Evolutionary conservation across 306 rosid species (phyloP), one percentile per base, ranked within the genome.

Genomic region (Rubus idaeus): DNA sequence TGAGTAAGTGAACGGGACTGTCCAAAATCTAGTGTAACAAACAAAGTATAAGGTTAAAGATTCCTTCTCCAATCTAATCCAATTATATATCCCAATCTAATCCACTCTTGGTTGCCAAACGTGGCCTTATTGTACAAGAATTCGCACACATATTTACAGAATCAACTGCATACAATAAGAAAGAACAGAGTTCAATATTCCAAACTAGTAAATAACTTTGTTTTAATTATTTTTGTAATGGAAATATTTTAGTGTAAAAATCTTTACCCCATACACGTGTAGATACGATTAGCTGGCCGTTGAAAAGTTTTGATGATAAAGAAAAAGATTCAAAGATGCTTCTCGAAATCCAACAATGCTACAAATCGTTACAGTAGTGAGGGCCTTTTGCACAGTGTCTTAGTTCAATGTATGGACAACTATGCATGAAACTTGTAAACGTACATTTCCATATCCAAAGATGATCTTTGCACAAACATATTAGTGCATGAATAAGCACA

Each of bases 301-400:
- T 11, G 66, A 11, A 11, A 26, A 10, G 41, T 60, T 12, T 60
- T 10, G 66, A 11, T 30, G 66, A 23, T 26, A 60, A 75, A 3
- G 42, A 47, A 17, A 47, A 46, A 35, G 18, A 72, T 44, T 72
- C 39, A 73, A 74, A 85, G 88, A 81, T 77, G 78, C 78, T 56
- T 80, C 63, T 5, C 85, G 81, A 67, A 77, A 71, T 66, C 83
- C 87, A 68, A 86, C 79, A 77, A 67, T 66, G 77, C 64, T 63
- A 47, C 45, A 73, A 65, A 80, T 74, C 74, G 39, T n/a, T 39
- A 71, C 51, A 56, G 67, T 75, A 69, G 76, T 5, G 52, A 77
- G 75, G 18, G 23, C 3, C 20, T 49, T 41, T 68, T 37, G 69
- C 79, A 60, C 45, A 81, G 41, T 7, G 75, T 74, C 67, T 40